These are phyloP conservation scores for Cladosporium sp. DNA, from an alignment of 2,329 filamentous ascomycete genomes.

Conservation along the genomic window DNA sequence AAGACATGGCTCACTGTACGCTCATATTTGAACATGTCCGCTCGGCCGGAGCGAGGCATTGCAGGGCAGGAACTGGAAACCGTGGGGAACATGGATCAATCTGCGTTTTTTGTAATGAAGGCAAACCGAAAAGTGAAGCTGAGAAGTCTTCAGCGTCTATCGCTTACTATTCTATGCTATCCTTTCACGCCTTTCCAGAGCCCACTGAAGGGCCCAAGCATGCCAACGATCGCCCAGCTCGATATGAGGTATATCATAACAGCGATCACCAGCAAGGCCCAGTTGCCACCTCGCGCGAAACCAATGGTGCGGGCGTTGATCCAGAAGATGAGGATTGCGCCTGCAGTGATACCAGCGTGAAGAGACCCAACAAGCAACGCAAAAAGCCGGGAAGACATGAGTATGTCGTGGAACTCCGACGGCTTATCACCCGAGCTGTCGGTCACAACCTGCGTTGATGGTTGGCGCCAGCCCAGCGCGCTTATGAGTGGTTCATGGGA, in stretches of 20 bases:
- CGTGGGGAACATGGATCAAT: too few species aligned
- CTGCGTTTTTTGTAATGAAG: too few species aligned
- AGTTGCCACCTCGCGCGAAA: neutral
- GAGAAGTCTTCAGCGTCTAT: too few species aligned
- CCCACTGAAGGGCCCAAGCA: neutral
- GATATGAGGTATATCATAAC: neutral
- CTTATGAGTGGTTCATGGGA: neutral
- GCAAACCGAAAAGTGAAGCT: too few species aligned
- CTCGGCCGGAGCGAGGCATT: too few species aligned
- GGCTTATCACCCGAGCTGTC: neutral
- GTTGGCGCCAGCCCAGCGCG: neutral
- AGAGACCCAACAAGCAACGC: neutral
- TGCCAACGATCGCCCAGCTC: neutral
- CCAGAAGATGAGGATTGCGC: conserved; percentile 1
- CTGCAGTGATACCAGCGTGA: neutral
- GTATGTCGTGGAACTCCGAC: neutral
- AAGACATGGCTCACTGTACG: too few species aligned
- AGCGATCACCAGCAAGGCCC: neutral
- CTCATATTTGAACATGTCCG: too few species aligned
- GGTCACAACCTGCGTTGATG: neutral
- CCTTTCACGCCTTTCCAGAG: neutral
- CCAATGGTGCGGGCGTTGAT: conserved; percentile 1
- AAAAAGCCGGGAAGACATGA: neutral
- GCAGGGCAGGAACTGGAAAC: too few species aligned
- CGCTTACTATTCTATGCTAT: neutral